phyloP scores from a whole-genome alignment of 371 early-diverging fungal species.

The Nosema muscidifuracis region DNA sequence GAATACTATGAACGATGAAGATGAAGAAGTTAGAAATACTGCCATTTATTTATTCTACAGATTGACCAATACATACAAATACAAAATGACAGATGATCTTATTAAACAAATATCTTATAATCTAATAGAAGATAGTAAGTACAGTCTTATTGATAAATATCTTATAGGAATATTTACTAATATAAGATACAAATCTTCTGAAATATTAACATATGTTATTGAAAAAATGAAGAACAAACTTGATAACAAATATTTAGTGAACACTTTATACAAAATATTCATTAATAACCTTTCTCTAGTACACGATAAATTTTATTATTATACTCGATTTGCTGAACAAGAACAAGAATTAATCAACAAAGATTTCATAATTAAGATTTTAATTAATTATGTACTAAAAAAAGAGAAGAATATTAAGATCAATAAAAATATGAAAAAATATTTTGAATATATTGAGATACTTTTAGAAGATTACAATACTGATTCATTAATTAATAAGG shows the following conservation, averaged over 20 bases:
- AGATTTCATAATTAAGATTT: background rate
- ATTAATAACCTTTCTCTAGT: background rate
- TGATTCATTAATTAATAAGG: no score
- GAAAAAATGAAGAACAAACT: background rate
- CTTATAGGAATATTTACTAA: background rate
- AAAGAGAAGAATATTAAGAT: background rate
- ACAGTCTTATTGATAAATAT: background rate
- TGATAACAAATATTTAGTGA: background rate
- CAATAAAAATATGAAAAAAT: background rate
- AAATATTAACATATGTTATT: background rate
- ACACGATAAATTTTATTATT: background rate
- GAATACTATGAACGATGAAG: constrained; percentile 35
- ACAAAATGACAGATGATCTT: background rate
- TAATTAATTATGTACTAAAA: background rate
- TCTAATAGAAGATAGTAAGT: background rate
- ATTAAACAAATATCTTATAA: constrained; percentile 15
- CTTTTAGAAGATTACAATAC: background rate
- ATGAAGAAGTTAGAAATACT: constrained; percentile 5
- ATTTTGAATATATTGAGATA: background rate
- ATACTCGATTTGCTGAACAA: background rate
- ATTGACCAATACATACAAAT: background rate
- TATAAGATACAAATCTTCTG: background rate
- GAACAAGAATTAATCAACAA: constrained; percentile 8
- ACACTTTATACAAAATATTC: background rate
- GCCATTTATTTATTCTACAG: background rate